Percentiles rank a stretch among this genome's conserved stretches.
Conservation (phyloP, 805 yeast species). For the Hanseniaspora meyeri region DNA sequence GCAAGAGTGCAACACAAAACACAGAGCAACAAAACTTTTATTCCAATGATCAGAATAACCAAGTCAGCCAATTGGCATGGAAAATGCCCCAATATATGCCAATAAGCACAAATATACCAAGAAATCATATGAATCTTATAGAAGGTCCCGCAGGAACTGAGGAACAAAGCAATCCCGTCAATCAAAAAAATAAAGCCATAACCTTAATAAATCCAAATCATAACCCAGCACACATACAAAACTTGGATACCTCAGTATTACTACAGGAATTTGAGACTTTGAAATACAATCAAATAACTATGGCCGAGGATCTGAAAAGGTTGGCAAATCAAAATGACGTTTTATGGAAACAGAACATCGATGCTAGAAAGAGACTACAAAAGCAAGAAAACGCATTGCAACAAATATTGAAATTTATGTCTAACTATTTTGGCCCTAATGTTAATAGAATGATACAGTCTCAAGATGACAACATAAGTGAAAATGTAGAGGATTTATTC, state of each 20-base stretch:
- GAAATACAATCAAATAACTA: conserved; percentile 64
- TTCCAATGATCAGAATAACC: background rate
- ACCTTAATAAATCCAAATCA: conserved; percentile 14
- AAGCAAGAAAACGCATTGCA: conserved; percentile 80
- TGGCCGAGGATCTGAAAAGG: conserved; percentile 72
- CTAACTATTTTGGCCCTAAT: conserved; percentile 32
- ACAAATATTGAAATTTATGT: conserved; percentile 73
- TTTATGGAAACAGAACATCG: conserved; percentile 79
- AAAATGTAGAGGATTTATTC: background rate
- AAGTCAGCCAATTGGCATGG: conserved; percentile 1
- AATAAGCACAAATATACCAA: background rate
- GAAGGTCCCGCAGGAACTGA: background rate
- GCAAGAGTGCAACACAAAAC: background rate
- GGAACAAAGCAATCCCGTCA: background rate
- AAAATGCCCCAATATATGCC: conserved; percentile 12
- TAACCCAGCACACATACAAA: background rate
- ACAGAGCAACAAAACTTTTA: background rate
- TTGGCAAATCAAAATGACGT: conserved; percentile 78
- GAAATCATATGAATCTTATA: conserved; percentile 8
- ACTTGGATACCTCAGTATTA: conserved; percentile 27
- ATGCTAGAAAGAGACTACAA: conserved; percentile 73
- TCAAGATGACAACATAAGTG: background rate
- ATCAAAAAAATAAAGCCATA: conserved; percentile 19
- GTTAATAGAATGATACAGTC: conserved; percentile 11
- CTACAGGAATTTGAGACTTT: conserved; percentile 63